A percentile compares a stretch with the other conserved stretches of the same genome.
Conservation (phyloP, 108 stramenopile species). For the Cyclotella choctawhatcheeana region DNA sequence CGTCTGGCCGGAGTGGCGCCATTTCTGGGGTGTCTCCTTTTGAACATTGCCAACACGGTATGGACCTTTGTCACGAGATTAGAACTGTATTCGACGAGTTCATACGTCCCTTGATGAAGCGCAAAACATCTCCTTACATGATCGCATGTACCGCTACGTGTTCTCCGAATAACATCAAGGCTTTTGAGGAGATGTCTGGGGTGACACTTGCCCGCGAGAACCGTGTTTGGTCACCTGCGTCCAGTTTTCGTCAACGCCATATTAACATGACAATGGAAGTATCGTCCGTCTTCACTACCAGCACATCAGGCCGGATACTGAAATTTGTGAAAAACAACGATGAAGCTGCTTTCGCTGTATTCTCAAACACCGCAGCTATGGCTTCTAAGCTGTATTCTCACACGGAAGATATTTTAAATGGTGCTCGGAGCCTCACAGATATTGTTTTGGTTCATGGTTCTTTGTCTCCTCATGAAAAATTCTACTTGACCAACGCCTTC, state of each 20-base stretch:
- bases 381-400: too few relatives aligned
- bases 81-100: background rate
- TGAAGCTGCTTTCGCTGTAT: background rate
- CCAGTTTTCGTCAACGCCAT: background rate
- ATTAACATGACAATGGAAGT: background rate
- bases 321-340: background rate
- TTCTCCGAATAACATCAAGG: background rate
- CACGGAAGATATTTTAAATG: background rate
- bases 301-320: background rate
- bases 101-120: background rate
- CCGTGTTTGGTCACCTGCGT: background rate
- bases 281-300: background rate
- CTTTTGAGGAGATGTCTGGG: background rate
- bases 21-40: too few relatives aligned
- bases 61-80: background rate
- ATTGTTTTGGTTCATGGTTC: background rate
- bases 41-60: too few relatives aligned
- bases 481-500: background rate
- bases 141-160: background rate
- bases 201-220: background rate
- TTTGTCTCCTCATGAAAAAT: background rate
- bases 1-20: too few relatives aligned
- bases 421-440: background rate
- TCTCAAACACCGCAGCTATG: background rate
- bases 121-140: background rate